Evolutionary conservation across 2,329 filamentous ascomycete species (phyloP), one percentile per base, ranked within the genome.

Genomic region (Sporothrix protearum): DNA sequence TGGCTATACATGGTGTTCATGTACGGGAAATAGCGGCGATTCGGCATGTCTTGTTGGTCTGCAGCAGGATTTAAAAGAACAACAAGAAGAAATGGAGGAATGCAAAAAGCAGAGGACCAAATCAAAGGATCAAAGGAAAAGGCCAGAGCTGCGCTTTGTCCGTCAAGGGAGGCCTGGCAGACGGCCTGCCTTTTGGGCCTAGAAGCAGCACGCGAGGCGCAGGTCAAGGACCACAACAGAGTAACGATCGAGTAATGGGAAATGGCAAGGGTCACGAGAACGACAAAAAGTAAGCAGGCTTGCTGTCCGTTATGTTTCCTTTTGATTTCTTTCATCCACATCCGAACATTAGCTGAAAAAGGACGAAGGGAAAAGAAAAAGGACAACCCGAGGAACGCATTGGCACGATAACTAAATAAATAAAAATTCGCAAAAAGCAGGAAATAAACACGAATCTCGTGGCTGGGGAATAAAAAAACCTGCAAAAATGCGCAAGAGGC

Each of bases 211-310:
- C 25, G 4, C 25, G 25, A n/a, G 22, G 25, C 25, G 25, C 42
- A 30, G 42, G n/a, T n/a, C n/a, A n/a, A n/a, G n/a, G 63, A 4
- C 14, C 47, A n/a, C 8, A 1, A 36, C 33, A 47, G 63, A 71
- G 30, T 61, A 61, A 28, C 30, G 51, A 68, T 68, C 63, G 70
- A 71, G 70, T 68, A 68, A 71, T 59, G 61, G 63, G 42, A 36
- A 68, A 71, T 36, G 19, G 45, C 16, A 36, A 22, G 16, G 25
- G 64, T 67, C 64, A 53, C 42, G 64, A 51, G 64, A 51, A 36
- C 45, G 22, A 7, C 2, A 47, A 61, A 36, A 67, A 36, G 19
- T 51, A 45, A 51, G 16, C 42, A 67, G 19, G 16, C 6, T 33
- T 49, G 14, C 4, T n/a, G 14, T 1, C n/a, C n/a, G 8, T 63